These are phyloP conservation scores for Cercospora sojina DNA, from an alignment of 2,329 filamentous ascomycete genomes.

Conservation along the genomic window DNA sequence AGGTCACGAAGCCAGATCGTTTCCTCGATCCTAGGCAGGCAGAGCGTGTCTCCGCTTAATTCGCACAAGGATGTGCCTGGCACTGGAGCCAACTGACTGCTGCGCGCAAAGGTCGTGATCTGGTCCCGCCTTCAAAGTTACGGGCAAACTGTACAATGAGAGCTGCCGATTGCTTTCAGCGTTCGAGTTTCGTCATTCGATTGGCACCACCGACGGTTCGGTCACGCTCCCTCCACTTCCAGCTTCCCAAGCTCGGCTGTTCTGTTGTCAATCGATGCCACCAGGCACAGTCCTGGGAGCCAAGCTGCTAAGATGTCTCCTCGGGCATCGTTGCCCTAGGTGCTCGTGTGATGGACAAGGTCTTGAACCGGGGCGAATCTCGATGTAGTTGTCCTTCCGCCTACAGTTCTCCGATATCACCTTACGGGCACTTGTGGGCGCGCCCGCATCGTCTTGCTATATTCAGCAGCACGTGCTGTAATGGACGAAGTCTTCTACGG, in stretches of 20 bases:
- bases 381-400: background rate
- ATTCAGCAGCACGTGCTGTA: background rate
- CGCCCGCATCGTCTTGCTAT: background rate
- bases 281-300: background rate
- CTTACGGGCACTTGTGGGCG: background rate
- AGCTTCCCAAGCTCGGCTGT: background rate
- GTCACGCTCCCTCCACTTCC: background rate
- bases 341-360: background rate
- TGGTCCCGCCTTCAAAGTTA: background rate
- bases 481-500: background rate
- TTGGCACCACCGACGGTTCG: background rate
- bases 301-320: background rate
- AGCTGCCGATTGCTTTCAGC: background rate
- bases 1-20: background rate
- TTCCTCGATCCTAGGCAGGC: background rate
- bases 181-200: background rate
- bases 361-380: background rate
- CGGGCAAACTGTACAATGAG: background rate
- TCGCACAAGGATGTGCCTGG: background rate
- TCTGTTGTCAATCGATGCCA: background rate
- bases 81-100: background rate
- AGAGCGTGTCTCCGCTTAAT: background rate
- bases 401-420: background rate
- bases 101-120: background rate
- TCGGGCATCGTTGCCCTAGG: background rate